phyloP scores from a whole-genome alignment of 176 grass and related monocot genomes.

The Pontederia paniculata region DNA sequence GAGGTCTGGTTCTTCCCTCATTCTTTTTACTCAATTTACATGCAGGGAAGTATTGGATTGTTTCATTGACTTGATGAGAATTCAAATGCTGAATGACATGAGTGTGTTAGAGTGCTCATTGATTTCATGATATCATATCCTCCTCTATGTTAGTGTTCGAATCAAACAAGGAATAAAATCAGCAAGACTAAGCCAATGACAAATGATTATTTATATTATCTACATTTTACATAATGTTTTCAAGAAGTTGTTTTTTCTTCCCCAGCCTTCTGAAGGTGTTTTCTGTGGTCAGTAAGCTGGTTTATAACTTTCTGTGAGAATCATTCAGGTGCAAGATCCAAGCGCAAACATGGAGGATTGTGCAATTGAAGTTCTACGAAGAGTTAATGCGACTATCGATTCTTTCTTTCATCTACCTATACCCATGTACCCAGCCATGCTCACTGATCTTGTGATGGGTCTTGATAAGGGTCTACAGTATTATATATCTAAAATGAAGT shows the following conservation, averaged over 20 bases:
- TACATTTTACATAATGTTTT: too few species aligned
- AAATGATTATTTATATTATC: too few species aligned
- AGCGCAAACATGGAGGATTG: conserved; percentile 74
- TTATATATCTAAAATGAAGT: conserved; percentile 74
- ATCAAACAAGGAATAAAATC: too few species aligned
- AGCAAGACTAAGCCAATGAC: too few species aligned
- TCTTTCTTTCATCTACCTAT: conserved; percentile 77
- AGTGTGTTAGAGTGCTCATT: too few species aligned
- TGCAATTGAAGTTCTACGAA: conserved; percentile 73
- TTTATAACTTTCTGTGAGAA: conserved; percentile 14
- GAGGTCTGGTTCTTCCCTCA: conserved; percentile 44
- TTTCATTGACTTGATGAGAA: background rate
- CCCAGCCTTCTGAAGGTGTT: too few species aligned
- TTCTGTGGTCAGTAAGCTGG: too few species aligned
- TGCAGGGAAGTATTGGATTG: background rate
- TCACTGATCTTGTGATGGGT: conserved; percentile 62
- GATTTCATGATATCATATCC: too few species aligned
- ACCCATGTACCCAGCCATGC: conserved; percentile 70
- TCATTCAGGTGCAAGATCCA: conserved; percentile 61
- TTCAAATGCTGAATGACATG: too few species aligned
- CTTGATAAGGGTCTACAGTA: conserved; percentile 80
- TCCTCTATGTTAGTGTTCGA: too few species aligned
- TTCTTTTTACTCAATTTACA: too few species aligned
- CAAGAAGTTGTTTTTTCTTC: too few species aligned
- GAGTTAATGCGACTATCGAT: conserved; percentile 83